These are phyloP conservation scores for Plantago ovata DNA, from an alignment of 257 asterid species.

Conservation along the genomic window DNA sequence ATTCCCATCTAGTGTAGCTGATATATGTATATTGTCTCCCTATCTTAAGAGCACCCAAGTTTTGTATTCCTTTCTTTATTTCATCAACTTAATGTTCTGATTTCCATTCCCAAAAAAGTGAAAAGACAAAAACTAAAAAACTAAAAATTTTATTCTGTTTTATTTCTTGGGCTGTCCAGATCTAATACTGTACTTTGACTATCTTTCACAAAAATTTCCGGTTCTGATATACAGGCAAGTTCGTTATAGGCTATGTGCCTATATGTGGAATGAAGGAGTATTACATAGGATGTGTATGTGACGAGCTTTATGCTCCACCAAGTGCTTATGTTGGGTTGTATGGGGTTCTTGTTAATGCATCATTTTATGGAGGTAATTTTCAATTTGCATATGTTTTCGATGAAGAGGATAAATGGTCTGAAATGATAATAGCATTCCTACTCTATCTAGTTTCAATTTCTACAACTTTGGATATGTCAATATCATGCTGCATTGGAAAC, in stretches of 20 bases:
- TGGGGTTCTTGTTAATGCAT: slow-evolving; percentile 85
- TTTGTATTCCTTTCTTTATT: no score
- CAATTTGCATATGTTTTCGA: not conserved
- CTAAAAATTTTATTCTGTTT: not conserved
- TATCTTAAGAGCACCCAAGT: no score
- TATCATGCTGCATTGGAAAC: slow-evolving; percentile 10
- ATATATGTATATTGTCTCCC: no score
- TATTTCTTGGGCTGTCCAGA: not conserved
- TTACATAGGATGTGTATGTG: slow-evolving; percentile 88
- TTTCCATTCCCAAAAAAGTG: no score
- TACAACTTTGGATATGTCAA: not conserved
- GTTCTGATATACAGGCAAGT: slow-evolving; percentile 63
- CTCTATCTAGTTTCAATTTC: no score
- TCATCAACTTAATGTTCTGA: no score
- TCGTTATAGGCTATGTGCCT: slow-evolving; percentile 71
- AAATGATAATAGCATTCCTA: no score
- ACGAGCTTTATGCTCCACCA: slow-evolving; percentile 92
- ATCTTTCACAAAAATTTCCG: slow-evolving; percentile 7
- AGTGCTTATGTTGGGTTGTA: slow-evolving; percentile 91
- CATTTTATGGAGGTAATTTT: slow-evolving; percentile 88
- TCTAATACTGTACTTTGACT: not conserved
- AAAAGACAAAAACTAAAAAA: no score
- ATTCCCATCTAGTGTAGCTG: no score
- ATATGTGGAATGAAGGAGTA: slow-evolving; percentile 90
- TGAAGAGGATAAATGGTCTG: no score